Base-by-base conservation (phyloP, 441 rosid species). In the Bruguiera hainesii region DNA sequence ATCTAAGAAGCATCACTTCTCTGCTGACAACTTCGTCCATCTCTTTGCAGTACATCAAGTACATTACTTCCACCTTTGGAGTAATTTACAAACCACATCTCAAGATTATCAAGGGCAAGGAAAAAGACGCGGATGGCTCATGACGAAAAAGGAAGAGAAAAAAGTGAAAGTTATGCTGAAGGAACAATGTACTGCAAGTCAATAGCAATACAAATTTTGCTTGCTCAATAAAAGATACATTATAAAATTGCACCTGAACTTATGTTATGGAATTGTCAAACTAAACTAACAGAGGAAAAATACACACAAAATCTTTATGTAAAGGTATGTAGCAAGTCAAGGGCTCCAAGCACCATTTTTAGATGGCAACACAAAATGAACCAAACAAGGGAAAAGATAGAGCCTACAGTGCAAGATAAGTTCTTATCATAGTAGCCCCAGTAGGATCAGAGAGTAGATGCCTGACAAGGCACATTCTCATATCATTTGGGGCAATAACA, bases 371-470 rank as follows among this genome's bases (percentile, higher is more conserved):
- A 42, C 63, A 30, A 74, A 56, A 56, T 68, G 71, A 64, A 78
- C 67, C 67, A 55, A 66, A 68, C 48, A 51, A 63, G 70, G 61
- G 29, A 63, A 51, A 55, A 21, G 56, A 48, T 23, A 21, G 11
- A 53, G 67, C 35, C 77, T 87, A 88, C 56, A 81, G 4, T 1
- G 76, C 80, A 71, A 89, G 89, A 78, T 91, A 91, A 71, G 96
- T 88, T 82, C 82, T 87, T 68, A 91, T 82, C 97, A 93, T 89
- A 68, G 83, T 88, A 64, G 96, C 89, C 59, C 97, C 98, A 1
- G 93, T 87, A 66, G 97, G 98, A 76, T 91, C 97, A 50, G 92
- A 89, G n/a, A 91, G 39, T 57, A 89, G 87, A 72, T 94, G 98
- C 71, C 81, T 87, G 75, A 94, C 79, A 52, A 91, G 92, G 80